A percentile compares a stretch with the other conserved stretches of the same genome.
phyloP scores from a whole-genome alignment of 2,329 filamentous ascomycete species.

The Aureobasidium sp. region DNA sequence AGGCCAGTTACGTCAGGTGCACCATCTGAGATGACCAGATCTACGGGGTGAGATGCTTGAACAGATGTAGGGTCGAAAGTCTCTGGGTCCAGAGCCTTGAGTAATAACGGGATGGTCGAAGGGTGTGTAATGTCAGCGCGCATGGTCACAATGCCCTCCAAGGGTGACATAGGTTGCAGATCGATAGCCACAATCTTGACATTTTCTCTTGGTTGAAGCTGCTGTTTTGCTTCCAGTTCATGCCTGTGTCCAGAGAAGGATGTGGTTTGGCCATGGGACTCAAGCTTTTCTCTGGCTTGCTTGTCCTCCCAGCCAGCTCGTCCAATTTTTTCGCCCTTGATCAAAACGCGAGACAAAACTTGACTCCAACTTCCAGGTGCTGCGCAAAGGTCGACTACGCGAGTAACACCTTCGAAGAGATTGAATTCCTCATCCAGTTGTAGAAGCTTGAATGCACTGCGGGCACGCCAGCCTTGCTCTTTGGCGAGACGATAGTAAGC shows the following conservation, averaged over 20 bases:
- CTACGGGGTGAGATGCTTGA: constrained; percentile 65
- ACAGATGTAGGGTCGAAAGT: constrained; percentile 33
- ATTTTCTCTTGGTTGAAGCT: constrained; percentile 30
- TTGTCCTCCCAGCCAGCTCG: constrained; percentile 79
- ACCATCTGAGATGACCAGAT: constrained; percentile 90
- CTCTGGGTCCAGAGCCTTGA: constrained; percentile 73
- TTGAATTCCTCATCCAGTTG: constrained; percentile 96
- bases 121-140: constrained; percentile 97
- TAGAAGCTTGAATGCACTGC: constrained; percentile 93
- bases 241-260: neutral
- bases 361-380: constrained; percentile 97
- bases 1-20: constrained; percentile 94
- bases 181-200: constrained; percentile 96
- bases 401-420: constrained; percentile 78
- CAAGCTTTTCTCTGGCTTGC: constrained; percentile 56
- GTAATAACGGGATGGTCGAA: constrained; percentile 80
- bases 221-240: constrained; percentile 11
- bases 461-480: constrained; percentile 95
- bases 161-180: constrained; percentile 86
- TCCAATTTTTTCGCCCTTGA: constrained; percentile 87
- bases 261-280: constrained; percentile 39
- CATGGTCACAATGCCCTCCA: constrained; percentile 85
- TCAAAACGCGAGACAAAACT: constrained; percentile 84
- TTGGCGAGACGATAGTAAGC: constrained; percentile 97
- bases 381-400: constrained; percentile 92